These are phyloP conservation scores for Eruca vesicaria DNA, from an alignment of 441 rosid genomes.

Conservation along the genomic window DNA sequence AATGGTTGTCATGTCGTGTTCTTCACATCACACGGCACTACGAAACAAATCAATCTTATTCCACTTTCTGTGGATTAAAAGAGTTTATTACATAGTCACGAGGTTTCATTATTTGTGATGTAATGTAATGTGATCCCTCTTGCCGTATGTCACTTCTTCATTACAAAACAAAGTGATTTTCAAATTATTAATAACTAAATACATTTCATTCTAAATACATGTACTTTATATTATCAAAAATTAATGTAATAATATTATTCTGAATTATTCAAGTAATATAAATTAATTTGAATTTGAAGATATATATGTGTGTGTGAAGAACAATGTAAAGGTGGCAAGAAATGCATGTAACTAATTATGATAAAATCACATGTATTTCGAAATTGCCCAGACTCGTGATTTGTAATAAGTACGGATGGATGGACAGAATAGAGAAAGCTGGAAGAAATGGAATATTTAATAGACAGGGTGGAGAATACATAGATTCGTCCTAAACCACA, in stretches of 20 bases:
- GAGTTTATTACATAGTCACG: conserved; percentile 21
- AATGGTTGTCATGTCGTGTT: conserved; percentile 33
- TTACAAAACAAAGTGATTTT: not conserved
- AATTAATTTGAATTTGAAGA: not conserved
- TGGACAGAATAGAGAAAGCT: conserved; percentile 17
- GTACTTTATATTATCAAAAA: not conserved
- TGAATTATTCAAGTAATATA: not conserved
- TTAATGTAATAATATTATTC: not conserved
- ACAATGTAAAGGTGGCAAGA: not conserved
- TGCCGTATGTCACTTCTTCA: not conserved
- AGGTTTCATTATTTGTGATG: not conserved
- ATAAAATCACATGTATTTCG: conserved; percentile 26
- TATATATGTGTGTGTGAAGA: not conserved
- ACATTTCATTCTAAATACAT: not conserved
- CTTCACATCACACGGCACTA: conserved; percentile 22
- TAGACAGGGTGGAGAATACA: not conserved
- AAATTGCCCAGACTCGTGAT: conserved; percentile 15
- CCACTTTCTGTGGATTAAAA: conserved; percentile 15
- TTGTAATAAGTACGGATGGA: conserved; percentile 9
- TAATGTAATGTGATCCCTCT: conserved; percentile 5
- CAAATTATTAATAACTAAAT: not conserved
- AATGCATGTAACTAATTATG: conserved; percentile 4
- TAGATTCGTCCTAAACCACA: conserved; percentile 27
- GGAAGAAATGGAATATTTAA: conserved; percentile 14
- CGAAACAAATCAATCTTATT: conserved; percentile 24